phyloP scores from a whole-genome alignment of 352 stramenopile genomes.

The Globisporangium ultimum region DNA sequence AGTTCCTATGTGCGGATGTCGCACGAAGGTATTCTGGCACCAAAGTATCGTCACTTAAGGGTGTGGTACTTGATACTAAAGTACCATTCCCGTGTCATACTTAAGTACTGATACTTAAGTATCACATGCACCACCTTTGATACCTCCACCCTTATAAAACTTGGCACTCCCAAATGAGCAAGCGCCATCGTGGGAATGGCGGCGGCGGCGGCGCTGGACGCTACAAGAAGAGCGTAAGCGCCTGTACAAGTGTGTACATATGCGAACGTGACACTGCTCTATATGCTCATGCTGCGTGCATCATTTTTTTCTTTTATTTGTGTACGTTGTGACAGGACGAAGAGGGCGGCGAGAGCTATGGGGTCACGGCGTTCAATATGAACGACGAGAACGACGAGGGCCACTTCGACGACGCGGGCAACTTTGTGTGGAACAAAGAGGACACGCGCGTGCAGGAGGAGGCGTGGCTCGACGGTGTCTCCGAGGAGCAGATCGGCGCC shows the following conservation, averaged over 20 bases:
- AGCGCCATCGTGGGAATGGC: constrained; percentile 6
- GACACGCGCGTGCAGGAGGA: constrained; percentile 78
- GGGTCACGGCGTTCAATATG: constrained; percentile 81
- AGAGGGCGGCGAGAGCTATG: constrained; percentile 26
- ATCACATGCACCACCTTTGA: background rate
- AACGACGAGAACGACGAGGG: constrained; percentile 84
- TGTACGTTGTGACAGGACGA: background rate
- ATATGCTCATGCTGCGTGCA: too few species aligned
- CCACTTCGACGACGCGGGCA: constrained; percentile 75
- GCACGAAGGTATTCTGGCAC: constrained; percentile 11
- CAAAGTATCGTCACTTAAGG: background rate
- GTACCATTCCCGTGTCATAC: background rate
- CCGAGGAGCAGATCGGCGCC: constrained; percentile 67
- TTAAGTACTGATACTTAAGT: background rate
- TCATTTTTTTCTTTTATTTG: background rate
- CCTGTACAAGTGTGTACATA: background rate
- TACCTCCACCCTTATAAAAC: background rate
- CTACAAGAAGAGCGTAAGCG: constrained; percentile 3
- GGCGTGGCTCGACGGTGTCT: constrained; percentile 73
- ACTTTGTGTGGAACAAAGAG: constrained; percentile 82
- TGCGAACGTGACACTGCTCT: background rate
- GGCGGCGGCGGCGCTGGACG: constrained; percentile 5
- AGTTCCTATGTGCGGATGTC: constrained; percentile 11
- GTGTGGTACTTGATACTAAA: constrained; percentile 1
- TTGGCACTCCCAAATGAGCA: constrained; percentile 6